Conservation (phyloP, 805 yeast genomes). For the Starmerella etchellsii region DNA sequence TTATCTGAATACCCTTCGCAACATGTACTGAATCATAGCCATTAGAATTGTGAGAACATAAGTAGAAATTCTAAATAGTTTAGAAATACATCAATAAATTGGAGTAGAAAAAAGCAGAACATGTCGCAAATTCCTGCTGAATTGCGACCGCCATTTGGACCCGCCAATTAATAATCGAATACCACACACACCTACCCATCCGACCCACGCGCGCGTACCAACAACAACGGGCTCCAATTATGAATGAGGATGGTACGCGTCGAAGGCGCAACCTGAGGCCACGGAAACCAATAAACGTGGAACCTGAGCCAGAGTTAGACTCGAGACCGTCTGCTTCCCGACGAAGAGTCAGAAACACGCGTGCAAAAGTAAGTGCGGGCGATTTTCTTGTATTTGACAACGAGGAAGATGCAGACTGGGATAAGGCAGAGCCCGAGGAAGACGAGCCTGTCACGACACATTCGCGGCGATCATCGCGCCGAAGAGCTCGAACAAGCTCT, state of each 20-base stretch:
- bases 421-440: slow-evolving; percentile 5
- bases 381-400: slow-evolving; percentile 12
- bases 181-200: too few species aligned
- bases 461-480: slow-evolving; percentile 1
- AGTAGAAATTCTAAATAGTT: too few species aligned
- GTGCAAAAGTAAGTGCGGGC: slow-evolving; percentile 9
- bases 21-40: too few species aligned
- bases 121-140: too few species aligned
- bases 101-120: too few species aligned
- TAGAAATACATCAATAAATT: too few species aligned
- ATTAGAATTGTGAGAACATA: too few species aligned
- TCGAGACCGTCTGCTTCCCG: slow-evolving; percentile 5
- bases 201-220: too few species aligned
- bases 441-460: slow-evolving; percentile 2
- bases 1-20: too few species aligned
- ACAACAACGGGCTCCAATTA: too few species aligned
- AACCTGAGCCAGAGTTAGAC: neutral
- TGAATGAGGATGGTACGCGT: neutral
- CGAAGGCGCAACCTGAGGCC: slow-evolving; percentile 15
- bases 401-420: slow-evolving; percentile 16
- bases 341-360: slow-evolving; percentile 6
- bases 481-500: neutral
- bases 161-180: too few species aligned
- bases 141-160: too few species aligned
- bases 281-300: slow-evolving; percentile 7